These are phyloP conservation scores for Canariomyces notabilis DNA, from an alignment of 2,329 filamentous ascomycete genomes.

Conservation along the genomic window DNA sequence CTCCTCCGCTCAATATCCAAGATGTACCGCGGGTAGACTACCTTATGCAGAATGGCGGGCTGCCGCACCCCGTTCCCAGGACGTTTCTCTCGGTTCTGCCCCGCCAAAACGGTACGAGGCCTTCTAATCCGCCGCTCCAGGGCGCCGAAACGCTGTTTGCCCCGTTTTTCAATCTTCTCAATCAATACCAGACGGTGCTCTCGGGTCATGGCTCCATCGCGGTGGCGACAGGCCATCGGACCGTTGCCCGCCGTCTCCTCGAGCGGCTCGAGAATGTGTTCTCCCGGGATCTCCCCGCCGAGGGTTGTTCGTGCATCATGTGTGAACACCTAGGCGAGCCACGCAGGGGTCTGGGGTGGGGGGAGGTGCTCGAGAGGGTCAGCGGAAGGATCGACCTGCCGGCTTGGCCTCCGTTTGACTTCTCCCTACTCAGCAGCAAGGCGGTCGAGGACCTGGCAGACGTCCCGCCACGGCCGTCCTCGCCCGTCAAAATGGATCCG, in stretches of 20 bases:
- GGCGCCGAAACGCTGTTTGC: constrained; percentile 73
- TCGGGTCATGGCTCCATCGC: constrained; percentile 82
- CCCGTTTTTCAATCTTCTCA: constrained; percentile 75
- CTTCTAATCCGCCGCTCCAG: constrained; percentile 59
- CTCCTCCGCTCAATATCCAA: constrained; percentile 64
- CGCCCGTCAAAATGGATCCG: constrained; percentile 74
- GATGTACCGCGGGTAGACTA: constrained; percentile 86
- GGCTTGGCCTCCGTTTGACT: constrained; percentile 80
- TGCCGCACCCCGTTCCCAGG: constrained; percentile 66
- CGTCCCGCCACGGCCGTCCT: constrained; percentile 50
- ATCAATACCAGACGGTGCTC: constrained; percentile 80
- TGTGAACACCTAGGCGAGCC: constrained; percentile 61
- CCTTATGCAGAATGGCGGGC: constrained; percentile 79
- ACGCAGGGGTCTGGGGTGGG: constrained; percentile 79
- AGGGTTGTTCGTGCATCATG: constrained; percentile 82
- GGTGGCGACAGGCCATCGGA: constrained; percentile 91
- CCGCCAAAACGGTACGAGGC: constrained; percentile 49
- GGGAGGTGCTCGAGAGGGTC: constrained; percentile 88
- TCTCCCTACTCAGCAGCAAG: constrained; percentile 57
- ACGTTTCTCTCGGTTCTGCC: constrained; percentile 64
- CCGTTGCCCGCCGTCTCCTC: constrained; percentile 82
- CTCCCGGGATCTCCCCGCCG: constrained; percentile 79
- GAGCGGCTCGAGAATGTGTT: constrained; percentile 94
- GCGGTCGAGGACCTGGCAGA: constrained; percentile 61
- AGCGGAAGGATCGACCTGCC: constrained; percentile 84